A percentile compares a stretch with the other conserved stretches of the same genome.
These are phyloP conservation scores for Vitis cinerea DNA, from an alignment of 164 flowering plant genomes.

Conservation along the genomic window DNA sequence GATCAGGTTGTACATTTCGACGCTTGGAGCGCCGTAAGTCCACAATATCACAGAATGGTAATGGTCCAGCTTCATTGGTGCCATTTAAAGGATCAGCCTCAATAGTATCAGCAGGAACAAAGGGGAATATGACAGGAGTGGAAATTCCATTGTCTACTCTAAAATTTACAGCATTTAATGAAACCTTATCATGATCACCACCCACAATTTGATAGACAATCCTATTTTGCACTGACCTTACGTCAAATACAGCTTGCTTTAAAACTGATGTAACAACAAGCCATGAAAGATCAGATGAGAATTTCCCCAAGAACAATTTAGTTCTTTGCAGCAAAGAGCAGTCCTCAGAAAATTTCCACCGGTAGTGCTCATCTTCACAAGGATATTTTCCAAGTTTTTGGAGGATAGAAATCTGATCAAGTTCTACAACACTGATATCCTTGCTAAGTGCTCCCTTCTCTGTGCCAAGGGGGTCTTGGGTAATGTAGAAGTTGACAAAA, in stretches of 20 bases:
- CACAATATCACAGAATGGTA: slow-evolving; percentile 23
- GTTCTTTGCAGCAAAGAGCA: slow-evolving; percentile 35
- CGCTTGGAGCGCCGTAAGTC: slow-evolving; percentile 76
- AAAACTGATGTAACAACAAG: slow-evolving; percentile 62
- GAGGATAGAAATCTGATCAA: slow-evolving; percentile 59
- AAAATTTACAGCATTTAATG: slow-evolving; percentile 45
- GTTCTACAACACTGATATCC: slow-evolving; percentile 30
- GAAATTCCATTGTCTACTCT: slow-evolving; percentile 37
- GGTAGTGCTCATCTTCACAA: slow-evolving; percentile 37
- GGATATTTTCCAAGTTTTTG: slow-evolving; percentile 54
- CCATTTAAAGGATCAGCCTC: slow-evolving; percentile 18
- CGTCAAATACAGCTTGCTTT: slow-evolving; percentile 43
- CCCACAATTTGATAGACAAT: slow-evolving; percentile 54
- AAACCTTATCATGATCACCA: slow-evolving; percentile 15
- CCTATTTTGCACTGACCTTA: slow-evolving; percentile 50
- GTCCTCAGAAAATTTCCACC: slow-evolving; percentile 60
- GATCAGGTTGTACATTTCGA: slow-evolving; percentile 61
- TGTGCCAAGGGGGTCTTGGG: slow-evolving; percentile 36
- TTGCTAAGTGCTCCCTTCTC: slow-evolving; percentile 32
- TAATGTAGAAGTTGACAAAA: slow-evolving; percentile 41
- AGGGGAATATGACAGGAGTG: slow-evolving; percentile 29
- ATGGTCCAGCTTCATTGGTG: slow-evolving; percentile 17
- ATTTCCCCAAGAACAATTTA: slow-evolving; percentile 52
- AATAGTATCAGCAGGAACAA: slow-evolving; percentile 15
- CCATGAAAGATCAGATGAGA: slow-evolving; percentile 69